phyloP scores from a whole-genome alignment of 768 basidiomycete genomes.

The Termitomyces sp. region DNA sequence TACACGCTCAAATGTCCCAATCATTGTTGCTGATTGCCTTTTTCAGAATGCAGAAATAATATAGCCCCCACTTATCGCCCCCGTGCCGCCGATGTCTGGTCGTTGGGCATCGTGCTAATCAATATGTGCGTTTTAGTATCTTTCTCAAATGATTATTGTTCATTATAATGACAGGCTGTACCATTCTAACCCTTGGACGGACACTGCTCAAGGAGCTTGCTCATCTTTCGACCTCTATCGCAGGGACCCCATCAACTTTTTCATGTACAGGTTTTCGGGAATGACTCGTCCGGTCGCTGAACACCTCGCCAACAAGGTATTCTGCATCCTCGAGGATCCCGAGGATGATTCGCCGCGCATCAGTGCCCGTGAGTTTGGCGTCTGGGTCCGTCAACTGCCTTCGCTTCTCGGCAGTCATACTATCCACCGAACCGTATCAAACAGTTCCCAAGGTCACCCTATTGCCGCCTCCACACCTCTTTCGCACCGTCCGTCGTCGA shows the following conservation, averaged over 20 bases:
- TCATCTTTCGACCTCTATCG: constrained; percentile 79
- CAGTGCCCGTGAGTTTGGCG: constrained; percentile 78
- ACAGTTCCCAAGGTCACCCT: constrained; percentile 58
- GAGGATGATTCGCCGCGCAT: constrained; percentile 62
- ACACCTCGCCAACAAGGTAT: constrained; percentile 79
- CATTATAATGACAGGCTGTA: constrained; percentile 61
- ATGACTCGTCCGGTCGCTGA: constrained; percentile 85
- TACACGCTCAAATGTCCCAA: constrained; percentile 9
- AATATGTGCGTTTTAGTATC: constrained; percentile 71
- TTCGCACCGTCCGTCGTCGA: constrained; percentile 67
- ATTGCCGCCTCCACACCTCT: constrained; percentile 57
- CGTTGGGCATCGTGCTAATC: constrained; percentile 96
- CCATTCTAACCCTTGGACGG: constrained; percentile 98
- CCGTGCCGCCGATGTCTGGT: constrained; percentile 97
- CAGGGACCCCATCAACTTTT: constrained; percentile 75
- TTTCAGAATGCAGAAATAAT: constrained; percentile 93
- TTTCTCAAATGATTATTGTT: constrained; percentile 2
- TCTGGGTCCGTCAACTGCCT: constrained; percentile 83
- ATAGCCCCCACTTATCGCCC: constrained; percentile 91
- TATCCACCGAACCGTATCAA: constrained; percentile 56
- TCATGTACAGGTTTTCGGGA: constrained; percentile 85
- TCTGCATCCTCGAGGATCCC: constrained; percentile 69
- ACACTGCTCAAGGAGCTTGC: constrained; percentile 78
- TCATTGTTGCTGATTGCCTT: constrained; percentile 11
- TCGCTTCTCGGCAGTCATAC: constrained; percentile 53